phyloP scores from a whole-genome alignment of 179 eudicot species.

The Patellifolia procumbens region DNA sequence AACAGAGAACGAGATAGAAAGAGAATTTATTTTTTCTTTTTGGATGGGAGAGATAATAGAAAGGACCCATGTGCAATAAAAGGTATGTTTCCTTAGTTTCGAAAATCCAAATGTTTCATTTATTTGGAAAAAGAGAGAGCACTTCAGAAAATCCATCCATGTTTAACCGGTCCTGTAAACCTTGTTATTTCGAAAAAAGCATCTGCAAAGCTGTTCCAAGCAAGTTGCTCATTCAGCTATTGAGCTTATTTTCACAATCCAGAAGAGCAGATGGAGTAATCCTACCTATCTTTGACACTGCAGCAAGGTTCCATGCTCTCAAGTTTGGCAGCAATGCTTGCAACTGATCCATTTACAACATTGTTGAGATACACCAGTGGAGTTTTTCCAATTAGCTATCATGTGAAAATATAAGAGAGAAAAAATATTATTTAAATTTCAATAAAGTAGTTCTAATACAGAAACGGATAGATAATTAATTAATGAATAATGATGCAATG shows the following conservation, averaged over 20 bases:
- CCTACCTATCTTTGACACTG: conserved; percentile 97
- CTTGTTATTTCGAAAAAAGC: not conserved
- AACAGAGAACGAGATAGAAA: too few species aligned
- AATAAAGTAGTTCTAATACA: conserved; percentile 2
- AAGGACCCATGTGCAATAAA: too few species aligned
- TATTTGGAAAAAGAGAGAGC: too few species aligned
- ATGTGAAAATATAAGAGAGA: conserved; percentile 19
- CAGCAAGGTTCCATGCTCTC: conserved; percentile 99
- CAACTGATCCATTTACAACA: conserved; percentile 75
- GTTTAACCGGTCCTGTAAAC: not conserved
- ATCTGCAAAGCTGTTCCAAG: not conserved
- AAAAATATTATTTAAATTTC: not conserved
- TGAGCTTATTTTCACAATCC: not conserved
- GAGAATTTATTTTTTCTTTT: too few species aligned
- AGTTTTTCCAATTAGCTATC: conserved; percentile 93
- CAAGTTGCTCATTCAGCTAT: not conserved
- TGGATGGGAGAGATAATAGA: too few species aligned
- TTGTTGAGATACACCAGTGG: conserved; percentile 95
- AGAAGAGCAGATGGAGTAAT: not conserved
- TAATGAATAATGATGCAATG: not conserved
- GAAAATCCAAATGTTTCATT: too few species aligned
- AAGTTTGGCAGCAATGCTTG: conserved; percentile 96
- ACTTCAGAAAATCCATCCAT: not conserved
- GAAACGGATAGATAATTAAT: not conserved
- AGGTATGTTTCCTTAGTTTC: too few species aligned